Conservation (phyloP, 768 basidiomycete genomes). For the Hortiboletus campestris region DNA sequence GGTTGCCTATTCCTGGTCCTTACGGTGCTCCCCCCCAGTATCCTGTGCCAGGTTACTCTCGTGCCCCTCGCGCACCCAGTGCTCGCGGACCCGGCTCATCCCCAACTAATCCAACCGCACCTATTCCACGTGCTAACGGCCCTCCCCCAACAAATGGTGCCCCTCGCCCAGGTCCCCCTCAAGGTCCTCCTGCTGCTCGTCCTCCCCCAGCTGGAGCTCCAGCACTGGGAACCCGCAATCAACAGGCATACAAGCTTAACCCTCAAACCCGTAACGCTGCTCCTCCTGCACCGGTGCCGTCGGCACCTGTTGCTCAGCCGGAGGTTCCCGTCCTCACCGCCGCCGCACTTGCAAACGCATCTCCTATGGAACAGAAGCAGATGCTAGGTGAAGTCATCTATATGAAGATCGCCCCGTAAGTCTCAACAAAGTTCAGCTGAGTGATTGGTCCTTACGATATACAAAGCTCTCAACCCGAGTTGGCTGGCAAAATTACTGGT, state of each 20-base stretch:
- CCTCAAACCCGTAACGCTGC: slow-evolving; percentile 38
- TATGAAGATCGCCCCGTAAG: slow-evolving; percentile 82
- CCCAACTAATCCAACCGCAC: slow-evolving; percentile 60
- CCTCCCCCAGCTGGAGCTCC: slow-evolving; percentile 45
- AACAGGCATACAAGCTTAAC: slow-evolving; percentile 33
- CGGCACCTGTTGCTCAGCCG: slow-evolving; percentile 43
- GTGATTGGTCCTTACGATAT: slow-evolving; percentile 7
- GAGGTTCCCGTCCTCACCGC: slow-evolving; percentile 60
- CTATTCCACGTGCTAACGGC: slow-evolving; percentile 64
- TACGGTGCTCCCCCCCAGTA: slow-evolving; percentile 80
- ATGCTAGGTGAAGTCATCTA: slow-evolving; percentile 97
- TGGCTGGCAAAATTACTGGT: slow-evolving; percentile 98
- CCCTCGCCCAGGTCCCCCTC: slow-evolving; percentile 45
- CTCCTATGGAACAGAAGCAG: slow-evolving; percentile 92
- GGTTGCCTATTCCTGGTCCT: slow-evolving; percentile 76
- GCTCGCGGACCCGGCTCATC: slow-evolving; percentile 70
- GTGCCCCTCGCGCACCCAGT: slow-evolving; percentile 57
- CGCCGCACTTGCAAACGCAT: slow-evolving; percentile 55
- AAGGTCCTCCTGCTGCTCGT: slow-evolving; percentile 42
- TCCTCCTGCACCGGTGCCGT: slow-evolving; percentile 31
- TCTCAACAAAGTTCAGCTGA: slow-evolving; percentile 2
- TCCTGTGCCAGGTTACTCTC: slow-evolving; percentile 65
- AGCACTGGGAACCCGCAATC: slow-evolving; percentile 39
- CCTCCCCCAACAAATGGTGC: slow-evolving; percentile 55
- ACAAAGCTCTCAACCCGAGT: slow-evolving; percentile 75